Conservation (phyloP, 2,329 filamentous ascomycete genomes). For the Bipolaris zeicola region DNA sequence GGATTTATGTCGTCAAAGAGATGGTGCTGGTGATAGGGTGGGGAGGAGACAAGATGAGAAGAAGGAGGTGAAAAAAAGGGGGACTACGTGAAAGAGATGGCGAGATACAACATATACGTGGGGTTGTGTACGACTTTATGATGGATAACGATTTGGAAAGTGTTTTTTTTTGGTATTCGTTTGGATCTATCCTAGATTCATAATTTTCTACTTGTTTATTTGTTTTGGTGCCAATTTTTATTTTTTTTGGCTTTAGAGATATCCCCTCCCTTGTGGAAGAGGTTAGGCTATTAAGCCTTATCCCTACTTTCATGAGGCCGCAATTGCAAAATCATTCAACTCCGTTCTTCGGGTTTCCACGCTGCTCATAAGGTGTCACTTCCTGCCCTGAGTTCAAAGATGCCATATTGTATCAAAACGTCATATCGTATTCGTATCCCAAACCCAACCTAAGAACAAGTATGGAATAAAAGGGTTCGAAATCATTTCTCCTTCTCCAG, state of each 20-base stretch:
- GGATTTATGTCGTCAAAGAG: too few species aligned
- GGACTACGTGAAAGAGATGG: too few species aligned
- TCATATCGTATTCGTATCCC: neutral
- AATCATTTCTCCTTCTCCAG: neutral
- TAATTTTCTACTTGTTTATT: neutral
- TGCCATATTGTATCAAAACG: too few species aligned
- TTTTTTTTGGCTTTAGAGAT: slow-evolving; percentile 9
- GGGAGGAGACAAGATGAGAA: too few species aligned
- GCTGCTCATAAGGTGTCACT: too few species aligned
- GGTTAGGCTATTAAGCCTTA: neutral
- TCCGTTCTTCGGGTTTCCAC: neutral
- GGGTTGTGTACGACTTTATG: neutral
- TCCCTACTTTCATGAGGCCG: neutral
- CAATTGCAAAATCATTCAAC: neutral
- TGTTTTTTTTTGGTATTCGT: neutral
- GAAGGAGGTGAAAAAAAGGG: too few species aligned
- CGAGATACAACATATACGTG: neutral
- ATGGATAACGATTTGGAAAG: neutral
- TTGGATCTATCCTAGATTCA: neutral
- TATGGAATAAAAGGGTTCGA: neutral
- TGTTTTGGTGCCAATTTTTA: too few species aligned
- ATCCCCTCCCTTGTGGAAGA: slow-evolving; percentile 8
- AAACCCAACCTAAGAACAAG: neutral
- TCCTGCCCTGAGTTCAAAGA: too few species aligned
- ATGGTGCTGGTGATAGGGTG: too few species aligned